Evolutionary conservation across 2,329 filamentous ascomycete species (phyloP).

Genomic region (Pyrenophora tritici-repentis): DNA sequence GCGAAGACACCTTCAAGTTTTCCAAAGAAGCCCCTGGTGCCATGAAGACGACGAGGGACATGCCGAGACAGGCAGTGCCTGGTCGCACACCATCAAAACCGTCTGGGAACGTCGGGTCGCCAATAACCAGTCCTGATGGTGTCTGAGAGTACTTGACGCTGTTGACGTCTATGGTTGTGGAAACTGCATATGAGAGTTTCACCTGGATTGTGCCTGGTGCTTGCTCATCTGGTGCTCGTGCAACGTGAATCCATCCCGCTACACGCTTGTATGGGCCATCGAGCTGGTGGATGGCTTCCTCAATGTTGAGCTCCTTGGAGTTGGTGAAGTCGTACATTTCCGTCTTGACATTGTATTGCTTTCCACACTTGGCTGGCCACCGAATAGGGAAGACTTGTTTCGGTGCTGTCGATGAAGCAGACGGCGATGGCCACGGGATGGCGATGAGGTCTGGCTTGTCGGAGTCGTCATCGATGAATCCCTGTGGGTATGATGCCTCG

Average conservation of each 20-base stretch:
- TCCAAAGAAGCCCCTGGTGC: conserved; percentile 39
- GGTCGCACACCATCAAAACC: conserved; percentile 30
- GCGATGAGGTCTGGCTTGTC: conserved; percentile 16
- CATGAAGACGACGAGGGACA: conserved; percentile 47
- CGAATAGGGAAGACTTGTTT: conserved; percentile 40
- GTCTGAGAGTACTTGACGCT: conserved; percentile 36
- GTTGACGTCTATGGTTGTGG: conserved; percentile 36
- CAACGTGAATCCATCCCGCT: conserved; percentile 47
- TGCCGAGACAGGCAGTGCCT: conserved; percentile 44
- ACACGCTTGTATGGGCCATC: conserved; percentile 43
- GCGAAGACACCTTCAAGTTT: conserved; percentile 42
- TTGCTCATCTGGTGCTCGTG: conserved; percentile 43
- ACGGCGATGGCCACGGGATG: conserved; percentile 22
- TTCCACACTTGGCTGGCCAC: conserved; percentile 43
- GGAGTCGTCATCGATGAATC: conserved; percentile 22
- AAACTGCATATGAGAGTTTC: conserved; percentile 46
- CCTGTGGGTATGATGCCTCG: conserved; percentile 14
- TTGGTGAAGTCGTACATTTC: conserved; percentile 37
- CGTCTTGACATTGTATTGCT: conserved; percentile 40
- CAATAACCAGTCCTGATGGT: conserved; percentile 30
- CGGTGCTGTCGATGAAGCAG: conserved; percentile 10
- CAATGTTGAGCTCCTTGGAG: conserved; percentile 29
- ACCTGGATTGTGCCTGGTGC: conserved; percentile 43
- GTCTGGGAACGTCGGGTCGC: conserved; percentile 31
- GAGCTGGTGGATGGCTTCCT: conserved; percentile 38